phyloP scores from a whole-genome alignment of 192 early-diverging fungal genomes.

The Lobosporangium transversale region DNA sequence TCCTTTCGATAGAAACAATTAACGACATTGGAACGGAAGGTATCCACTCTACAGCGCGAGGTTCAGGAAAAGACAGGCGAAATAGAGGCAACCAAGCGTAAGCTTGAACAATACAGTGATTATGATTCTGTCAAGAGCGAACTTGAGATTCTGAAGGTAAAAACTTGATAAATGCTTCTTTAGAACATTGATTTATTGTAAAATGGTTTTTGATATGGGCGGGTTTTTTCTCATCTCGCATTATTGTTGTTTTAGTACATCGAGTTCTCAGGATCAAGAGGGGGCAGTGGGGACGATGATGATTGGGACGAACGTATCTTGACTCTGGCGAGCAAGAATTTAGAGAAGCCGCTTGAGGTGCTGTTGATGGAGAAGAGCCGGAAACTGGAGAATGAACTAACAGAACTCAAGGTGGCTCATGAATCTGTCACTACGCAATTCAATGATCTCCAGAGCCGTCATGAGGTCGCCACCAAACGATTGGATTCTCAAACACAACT shows the following conservation, averaged over 20 bases:
- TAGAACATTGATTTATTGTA: neutral
- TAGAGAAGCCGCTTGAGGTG: constrained; percentile 75
- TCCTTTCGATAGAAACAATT: constrained; percentile 36
- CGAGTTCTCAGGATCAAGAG: constrained; percentile 72
- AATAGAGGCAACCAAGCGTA: constrained; percentile 61
- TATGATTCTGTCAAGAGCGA: constrained; percentile 91
- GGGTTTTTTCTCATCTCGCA: no score
- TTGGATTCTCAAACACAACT: constrained; percentile 56
- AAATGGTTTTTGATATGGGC: neutral
- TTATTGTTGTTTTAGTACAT: constrained; percentile 73
- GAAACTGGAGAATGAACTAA: constrained; percentile 76
- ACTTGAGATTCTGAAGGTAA: constrained; percentile 82
- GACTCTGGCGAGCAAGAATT: constrained; percentile 49
- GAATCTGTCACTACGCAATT: constrained; percentile 42
- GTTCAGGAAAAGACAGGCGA: constrained; percentile 66
- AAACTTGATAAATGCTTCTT: no score
- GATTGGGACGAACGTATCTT: constrained; percentile 56
- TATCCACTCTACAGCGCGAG: constrained; percentile 25
- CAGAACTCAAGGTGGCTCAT: constrained; percentile 63
- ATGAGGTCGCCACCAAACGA: constrained; percentile 52
- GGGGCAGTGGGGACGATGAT: constrained; percentile 53
- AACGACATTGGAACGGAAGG: constrained; percentile 39
- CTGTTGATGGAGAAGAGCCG: constrained; percentile 88
- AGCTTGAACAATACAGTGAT: constrained; percentile 74
- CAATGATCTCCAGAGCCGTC: constrained; percentile 18